Base-by-base conservation (phyloP, 768 basidiomycete species). In the Pholiota conissans region DNA sequence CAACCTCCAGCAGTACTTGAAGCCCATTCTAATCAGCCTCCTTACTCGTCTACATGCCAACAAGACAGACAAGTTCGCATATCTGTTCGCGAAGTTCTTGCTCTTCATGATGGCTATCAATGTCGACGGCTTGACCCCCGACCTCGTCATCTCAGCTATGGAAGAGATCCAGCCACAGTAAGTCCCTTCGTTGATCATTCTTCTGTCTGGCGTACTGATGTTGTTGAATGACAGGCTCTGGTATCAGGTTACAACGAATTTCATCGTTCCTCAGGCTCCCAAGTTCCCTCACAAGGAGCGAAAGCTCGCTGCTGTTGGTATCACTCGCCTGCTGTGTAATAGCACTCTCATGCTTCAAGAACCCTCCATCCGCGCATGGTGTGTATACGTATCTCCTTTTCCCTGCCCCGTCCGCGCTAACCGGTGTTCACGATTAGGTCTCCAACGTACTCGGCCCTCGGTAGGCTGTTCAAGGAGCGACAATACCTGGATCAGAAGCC, bases 11-110 rank as follows among this genome's bases (percentile, higher is more conserved):
- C 85, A 82, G 35, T 94, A 90, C 74, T 81, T 93, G 70, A 87
- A 86, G 60, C 84, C 84, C 8, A 74, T 91, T 20, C 74, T 92
- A 59, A 78, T 95, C 73, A 87, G 87, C 27, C 77, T 98, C 8
- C 77, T 98, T 30, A 95, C 85, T 3, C 82, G 95, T 47, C 80
- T 98, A 77, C 94, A 95, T 64, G 81, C 84, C 20, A 91, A 83
- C 74, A 94, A 94, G 72, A 96, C 95, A 18, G 89, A 95, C 62
- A 90, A 86, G 70, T 98, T 88, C 69, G 85, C 86, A 7, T 91
- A 93, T 69, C 79, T 86, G 49, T 90, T 98, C 68, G 81, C 90
- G 4, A 79, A 84, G 65, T 96, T 96, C 73, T 68, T 95, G 60
- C 73, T 89, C 28, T 91, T 86, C 71, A 76, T 81, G 20, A 83